Base-by-base conservation (phyloP, 2,329 filamentous ascomycete genomes). In the Hypoxylon sp. region DNA sequence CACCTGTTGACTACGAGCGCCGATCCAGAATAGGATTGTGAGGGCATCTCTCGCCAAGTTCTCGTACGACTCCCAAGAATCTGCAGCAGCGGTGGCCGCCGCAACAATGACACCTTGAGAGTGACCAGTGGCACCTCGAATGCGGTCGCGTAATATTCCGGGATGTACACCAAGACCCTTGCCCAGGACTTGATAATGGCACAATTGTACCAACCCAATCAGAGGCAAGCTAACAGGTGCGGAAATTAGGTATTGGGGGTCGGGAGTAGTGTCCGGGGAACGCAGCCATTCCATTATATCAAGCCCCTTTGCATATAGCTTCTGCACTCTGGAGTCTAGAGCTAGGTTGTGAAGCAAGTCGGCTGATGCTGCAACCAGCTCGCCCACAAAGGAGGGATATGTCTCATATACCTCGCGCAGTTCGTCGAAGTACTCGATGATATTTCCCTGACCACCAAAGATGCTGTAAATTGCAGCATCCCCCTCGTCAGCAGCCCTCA, bases 381-480 rank as follows among this genome's bases (percentile, higher is more conserved):
- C 93, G 70, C 92, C 91, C 4, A 97, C 88, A 70, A 99, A 96
- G 26, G 91, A 91, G 11, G 92, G 90, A 80, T 99, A 99, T 62
- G 94, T 97, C 72, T 85, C 89, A 82, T 94, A 94, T 61, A 98
- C 87, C 77, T 97, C 91, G 59, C 95, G 89, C 66, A 99, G 87
- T 82, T 99, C 95, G 71, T 99, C 94, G 74, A 99, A 99, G 81
- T 99, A 99, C 81, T 99, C 96, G 80, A 99, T 94, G 68, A 99
- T 98, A 79, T 99, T 99, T 72, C 95, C 95, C 78, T 99, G 95
- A 6, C 95, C 95, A 63, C 95, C 95, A 71, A 98, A 97, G 65
- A 99, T 93, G 69, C 90, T 94, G 82, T 97, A 99, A 63, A 99
- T 87, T 72, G 88, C 90, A 56, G 94, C 94, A 58, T 89, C 89